phyloP scores from a whole-genome alignment of 2,329 filamentous ascomycete species.

The Fusarium falciforme region DNA sequence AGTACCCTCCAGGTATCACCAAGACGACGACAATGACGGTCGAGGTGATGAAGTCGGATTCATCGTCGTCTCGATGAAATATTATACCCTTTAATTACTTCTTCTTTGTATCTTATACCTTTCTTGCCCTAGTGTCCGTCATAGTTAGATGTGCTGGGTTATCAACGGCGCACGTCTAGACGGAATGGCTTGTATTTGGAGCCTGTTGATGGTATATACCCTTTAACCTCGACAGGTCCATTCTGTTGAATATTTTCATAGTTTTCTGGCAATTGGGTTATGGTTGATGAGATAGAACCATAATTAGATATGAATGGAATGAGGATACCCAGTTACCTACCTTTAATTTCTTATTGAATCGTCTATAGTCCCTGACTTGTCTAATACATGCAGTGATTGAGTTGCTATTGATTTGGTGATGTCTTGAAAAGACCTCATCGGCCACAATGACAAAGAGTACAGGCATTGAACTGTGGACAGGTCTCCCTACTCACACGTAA shows the following conservation, averaged over 20 bases:
- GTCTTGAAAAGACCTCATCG: neutral
- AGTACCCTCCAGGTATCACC: constrained; percentile 36
- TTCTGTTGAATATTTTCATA: neutral
- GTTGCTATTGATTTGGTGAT: neutral
- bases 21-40: constrained; percentile 47
- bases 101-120: neutral
- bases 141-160: neutral
- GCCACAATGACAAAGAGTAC: neutral
- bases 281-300: neutral
- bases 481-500: neutral
- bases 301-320: neutral
- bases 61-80: neutral
- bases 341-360: neutral
- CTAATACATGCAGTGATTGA: neutral
- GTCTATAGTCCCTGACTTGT: neutral
- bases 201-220: neutral
- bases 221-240: neutral
- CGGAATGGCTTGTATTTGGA: neutral
- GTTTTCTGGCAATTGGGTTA: neutral
- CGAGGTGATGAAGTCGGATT: constrained; percentile 22
- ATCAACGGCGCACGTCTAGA: neutral
- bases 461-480: neutral
- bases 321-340: neutral
- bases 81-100: neutral
- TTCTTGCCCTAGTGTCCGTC: neutral